phyloP scores from a whole-genome alignment of 2,329 filamentous ascomycete species.

The Zymoseptoria brevis region DNA sequence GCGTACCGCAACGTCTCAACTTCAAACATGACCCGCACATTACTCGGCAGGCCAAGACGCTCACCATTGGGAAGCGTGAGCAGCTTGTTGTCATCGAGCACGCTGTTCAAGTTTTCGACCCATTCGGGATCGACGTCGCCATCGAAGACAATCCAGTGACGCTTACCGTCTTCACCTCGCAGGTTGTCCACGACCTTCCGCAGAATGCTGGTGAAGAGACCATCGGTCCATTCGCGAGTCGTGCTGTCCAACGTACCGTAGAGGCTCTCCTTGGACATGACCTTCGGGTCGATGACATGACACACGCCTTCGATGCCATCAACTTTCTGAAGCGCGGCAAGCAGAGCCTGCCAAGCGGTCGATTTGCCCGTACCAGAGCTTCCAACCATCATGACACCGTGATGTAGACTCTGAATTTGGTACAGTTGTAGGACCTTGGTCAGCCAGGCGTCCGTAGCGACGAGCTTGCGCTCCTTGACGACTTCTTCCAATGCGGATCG shows the following conservation, averaged over 20 bases:
- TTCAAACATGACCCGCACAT: constrained; percentile 99
- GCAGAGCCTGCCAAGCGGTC: constrained; percentile 82
- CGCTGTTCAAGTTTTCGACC: constrained; percentile 99
- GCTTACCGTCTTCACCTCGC: constrained; percentile 89
- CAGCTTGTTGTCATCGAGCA: constrained; percentile 97
- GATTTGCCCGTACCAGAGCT: constrained; percentile 97
- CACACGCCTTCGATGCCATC: constrained; percentile 90
- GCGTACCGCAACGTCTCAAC: constrained; percentile 97
- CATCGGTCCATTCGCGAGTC: constrained; percentile 97
- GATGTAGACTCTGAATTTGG: constrained; percentile 95
- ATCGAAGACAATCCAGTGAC: constrained; percentile 99
- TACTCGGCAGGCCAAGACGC: constrained; percentile 84
- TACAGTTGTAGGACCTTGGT: constrained; percentile 94
- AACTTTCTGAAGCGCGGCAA: constrained; percentile 83
- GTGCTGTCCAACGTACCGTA: constrained; percentile 95
- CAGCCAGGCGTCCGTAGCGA: constrained; percentile 93
- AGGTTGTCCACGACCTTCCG: constrained; percentile 98
- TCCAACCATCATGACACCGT: constrained; percentile 99
- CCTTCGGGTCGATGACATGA: constrained; percentile 97
- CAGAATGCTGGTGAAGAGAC: constrained; percentile 93
- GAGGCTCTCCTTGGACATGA: constrained; percentile 97
- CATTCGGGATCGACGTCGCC: constrained; percentile 98
- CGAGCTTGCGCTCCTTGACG: constrained; percentile 75
- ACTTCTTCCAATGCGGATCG: constrained; percentile 74
- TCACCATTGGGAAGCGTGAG: constrained; percentile 96